Conservation (phyloP, 2,329 filamentous ascomycete species). For the Westerdykella ornata region DNA sequence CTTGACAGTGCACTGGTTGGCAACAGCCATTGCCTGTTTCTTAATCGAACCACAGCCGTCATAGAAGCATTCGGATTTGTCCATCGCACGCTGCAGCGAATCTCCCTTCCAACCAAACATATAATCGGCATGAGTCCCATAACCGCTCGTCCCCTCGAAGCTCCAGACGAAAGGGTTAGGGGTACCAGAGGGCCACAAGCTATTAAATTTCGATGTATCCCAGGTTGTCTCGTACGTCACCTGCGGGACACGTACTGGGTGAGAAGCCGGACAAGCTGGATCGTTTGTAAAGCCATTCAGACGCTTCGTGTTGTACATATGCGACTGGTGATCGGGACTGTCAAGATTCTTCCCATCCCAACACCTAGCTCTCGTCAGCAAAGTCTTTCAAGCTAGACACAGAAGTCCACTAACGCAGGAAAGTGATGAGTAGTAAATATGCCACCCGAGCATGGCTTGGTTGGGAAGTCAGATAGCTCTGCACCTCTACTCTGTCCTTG, state of each 20-base stretch:
- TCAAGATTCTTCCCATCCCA: constrained; percentile 47
- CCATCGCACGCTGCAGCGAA: constrained; percentile 9
- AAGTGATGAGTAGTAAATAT: constrained; percentile 24
- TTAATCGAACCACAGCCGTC: constrained; percentile 11
- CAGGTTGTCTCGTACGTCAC: constrained; percentile 10
- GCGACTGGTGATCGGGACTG: constrained; percentile 50
- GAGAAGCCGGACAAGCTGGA: constrained; percentile 6
- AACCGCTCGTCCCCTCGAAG: constrained; percentile 7
- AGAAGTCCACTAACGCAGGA: constrained; percentile 13
- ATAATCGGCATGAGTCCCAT: constrained; percentile 13
- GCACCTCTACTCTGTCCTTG: constrained; percentile 14
- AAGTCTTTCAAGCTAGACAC: not conserved
- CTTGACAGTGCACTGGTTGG: constrained; percentile 10
- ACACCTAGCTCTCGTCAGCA: constrained; percentile 13
- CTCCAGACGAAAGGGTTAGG: constrained; percentile 11
- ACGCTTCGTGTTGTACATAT: constrained; percentile 26
- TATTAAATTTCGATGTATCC: constrained; percentile 12
- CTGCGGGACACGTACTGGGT: constrained; percentile 10
- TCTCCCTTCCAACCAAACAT: constrained; percentile 11
- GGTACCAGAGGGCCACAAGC: constrained; percentile 10
- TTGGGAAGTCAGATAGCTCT: constrained; percentile 14
- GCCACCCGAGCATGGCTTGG: constrained; percentile 20
- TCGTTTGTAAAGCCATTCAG: constrained; percentile 5
- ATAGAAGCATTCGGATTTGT: constrained; percentile 13
- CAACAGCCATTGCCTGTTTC: constrained; percentile 9